Evolutionary conservation across 257 asterid species (phyloP), one percentile per base, ranked within the genome.

Genomic region (Datura wrightii): DNA sequence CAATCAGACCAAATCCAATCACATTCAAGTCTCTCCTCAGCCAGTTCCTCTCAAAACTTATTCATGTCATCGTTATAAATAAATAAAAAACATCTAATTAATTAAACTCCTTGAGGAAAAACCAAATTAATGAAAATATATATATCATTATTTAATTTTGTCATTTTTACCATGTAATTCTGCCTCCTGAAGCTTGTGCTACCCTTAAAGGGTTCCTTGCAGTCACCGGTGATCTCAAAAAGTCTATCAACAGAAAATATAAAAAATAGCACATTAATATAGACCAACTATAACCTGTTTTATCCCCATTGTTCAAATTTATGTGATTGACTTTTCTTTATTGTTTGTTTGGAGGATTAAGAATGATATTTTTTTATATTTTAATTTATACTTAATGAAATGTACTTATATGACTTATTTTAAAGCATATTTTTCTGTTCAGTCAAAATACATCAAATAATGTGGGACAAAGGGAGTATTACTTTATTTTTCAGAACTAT

Each of bases 1-100:
- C 99, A 83, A 96, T 96, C 60, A 96, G 79, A 11, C 98, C 98
- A 80, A 96, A 96, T 5, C 98, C 98, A 55, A 96, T 96, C 94
- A 96, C 99, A 56, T 93, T 96, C 79, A 96, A 66, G 89, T 96
- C 99, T 54, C 55, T 96, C 55, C 99, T 85, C 70, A 96, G 89
- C 98, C 99, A 94, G 56, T 96, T 91, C 85, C 97, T 92, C 85
- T 92, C 65, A 84, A 96, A 96, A 91, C 98, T 94, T 82, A 55
- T 24, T 24, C 31, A 46, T 39, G 67, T 36, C 44, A 70, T 24
- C 31, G 1, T 24, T 24, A 24, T 24, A 24, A 24, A 24, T 24
- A 24, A 24, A 24, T 62, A 39, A 56, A 48, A 63, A 9, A 78
- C 82, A 84, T 55, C 0, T 5, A 19, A 63, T 31, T 9, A 59